Evolutionary conservation across 352 stramenopile genomes (phyloP), one percentile per base, ranked within the genome.

Genomic region (Phytophthora hibernalis): DNA sequence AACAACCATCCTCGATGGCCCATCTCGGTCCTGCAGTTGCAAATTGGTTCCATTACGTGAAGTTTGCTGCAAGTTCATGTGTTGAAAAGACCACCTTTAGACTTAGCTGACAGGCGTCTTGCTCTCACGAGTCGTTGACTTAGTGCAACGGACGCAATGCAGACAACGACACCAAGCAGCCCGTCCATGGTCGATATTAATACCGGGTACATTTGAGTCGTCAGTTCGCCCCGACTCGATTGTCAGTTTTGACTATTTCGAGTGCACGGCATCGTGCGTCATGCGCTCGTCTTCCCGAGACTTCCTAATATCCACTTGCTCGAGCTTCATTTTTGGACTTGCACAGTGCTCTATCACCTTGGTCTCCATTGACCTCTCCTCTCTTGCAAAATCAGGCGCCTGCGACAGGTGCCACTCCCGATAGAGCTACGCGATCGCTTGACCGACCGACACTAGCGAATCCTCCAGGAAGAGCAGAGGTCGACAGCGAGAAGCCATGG

Each of bases 401-500:
- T 66, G 61, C 53, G 66, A 74, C 66, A 69, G 59, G 59, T 65
- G 52, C 53, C 43, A 57, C 45, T 63, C 50, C 49, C 15, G 33
- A 24, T 18, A 48, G 49, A 50, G 28, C 43, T 57, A 44, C 26
- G 37, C 15, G 18, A n/a, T 9, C 30, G 22, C 20, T 22, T 20
- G 15, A 35, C 13, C 18, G 13, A 45, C 21, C 40, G 18, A 24
- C 42, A 48, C 42, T 26, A 48, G 18, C 42, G 28, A 67, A 67
- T 59, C 53, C 13, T 18, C 49, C 16, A 51, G 21, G 20, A 22
- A 42, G 35, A 48, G 54, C 11, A 22, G 12, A 56, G 42, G 52
- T 47, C 31, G 22, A 10, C 15, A 52, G 16, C 12, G 15, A 3
- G 9, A 53, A 18, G 56, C 30, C 37, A 90, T 92, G 77, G 81